phyloP scores from a whole-genome alignment of 805 yeast species.

The Brettanomyces custersianus region DNA sequence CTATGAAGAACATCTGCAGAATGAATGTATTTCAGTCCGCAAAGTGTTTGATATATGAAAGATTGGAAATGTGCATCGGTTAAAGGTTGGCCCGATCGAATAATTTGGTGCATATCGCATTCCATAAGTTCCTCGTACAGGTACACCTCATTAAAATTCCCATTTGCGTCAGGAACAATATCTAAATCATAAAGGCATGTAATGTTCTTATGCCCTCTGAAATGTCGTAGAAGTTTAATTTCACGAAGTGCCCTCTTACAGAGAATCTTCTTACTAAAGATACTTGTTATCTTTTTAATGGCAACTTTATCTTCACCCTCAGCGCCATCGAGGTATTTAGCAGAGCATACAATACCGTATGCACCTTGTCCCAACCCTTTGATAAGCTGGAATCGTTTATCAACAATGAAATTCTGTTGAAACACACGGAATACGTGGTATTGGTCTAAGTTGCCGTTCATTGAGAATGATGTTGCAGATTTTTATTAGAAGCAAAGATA shows the following conservation, averaged over 20 bases:
- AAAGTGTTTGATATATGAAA: conserved; percentile 82
- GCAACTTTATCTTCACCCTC: conserved; percentile 86
- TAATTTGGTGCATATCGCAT: conserved; percentile 97
- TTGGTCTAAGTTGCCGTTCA: conserved; percentile 12
- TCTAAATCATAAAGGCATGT: conserved; percentile 93
- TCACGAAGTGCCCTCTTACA: conserved; percentile 91
- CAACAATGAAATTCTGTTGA: conserved; percentile 90
- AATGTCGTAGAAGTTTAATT: conserved; percentile 80
- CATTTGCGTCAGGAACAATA: conserved; percentile 62
- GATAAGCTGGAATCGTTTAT: conserved; percentile 76
- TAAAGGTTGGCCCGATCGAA: conserved; percentile 84
- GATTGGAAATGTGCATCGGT: conserved; percentile 94
- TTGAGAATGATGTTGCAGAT: background rate
- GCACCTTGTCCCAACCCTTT: conserved; percentile 98
- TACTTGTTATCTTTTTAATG: conserved; percentile 90
- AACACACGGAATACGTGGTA: conserved; percentile 41
- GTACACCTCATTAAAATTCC: conserved; percentile 82
- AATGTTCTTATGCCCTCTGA: conserved; percentile 93
- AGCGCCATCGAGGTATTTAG: conserved; percentile 62
- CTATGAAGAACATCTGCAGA: conserved; percentile 94
- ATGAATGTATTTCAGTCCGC: conserved; percentile 91
- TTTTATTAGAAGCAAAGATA: background rate
- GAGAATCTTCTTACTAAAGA: conserved; percentile 81
- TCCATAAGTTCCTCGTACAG: conserved; percentile 96
- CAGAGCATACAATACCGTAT: conserved; percentile 94